These are phyloP conservation scores for Lactifluus hygrophoroides DNA, from an alignment of 768 basidiomycete species.

Conservation along the genomic window DNA sequence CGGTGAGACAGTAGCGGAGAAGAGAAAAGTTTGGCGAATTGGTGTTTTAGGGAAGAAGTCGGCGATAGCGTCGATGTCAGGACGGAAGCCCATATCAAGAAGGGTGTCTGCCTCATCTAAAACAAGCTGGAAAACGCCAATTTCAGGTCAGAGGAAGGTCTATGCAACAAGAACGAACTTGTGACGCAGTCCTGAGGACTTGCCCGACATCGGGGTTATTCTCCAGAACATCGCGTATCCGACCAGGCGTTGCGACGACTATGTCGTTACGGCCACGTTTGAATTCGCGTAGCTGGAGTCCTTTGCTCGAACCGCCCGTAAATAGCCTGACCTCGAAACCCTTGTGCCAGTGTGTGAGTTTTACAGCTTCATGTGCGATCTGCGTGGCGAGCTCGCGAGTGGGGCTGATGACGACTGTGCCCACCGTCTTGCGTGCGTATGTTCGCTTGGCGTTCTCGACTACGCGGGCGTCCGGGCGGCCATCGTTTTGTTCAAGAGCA, in stretches of 20 bases:
- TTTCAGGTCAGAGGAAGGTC: constrained; percentile 8
- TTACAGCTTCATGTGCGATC: constrained; percentile 76
- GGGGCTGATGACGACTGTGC: constrained; percentile 77
- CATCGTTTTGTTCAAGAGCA: constrained; percentile 36
- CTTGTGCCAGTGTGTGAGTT: constrained; percentile 50
- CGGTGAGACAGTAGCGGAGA: constrained; percentile 78
- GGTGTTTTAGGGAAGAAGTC: constrained; percentile 50
- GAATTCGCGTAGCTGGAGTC: constrained; percentile 62
- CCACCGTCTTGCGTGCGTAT: constrained; percentile 44
- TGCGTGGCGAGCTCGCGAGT: constrained; percentile 87
- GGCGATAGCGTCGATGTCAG: constrained; percentile 71
- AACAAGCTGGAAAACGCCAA: constrained; percentile 47
- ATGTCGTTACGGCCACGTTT: constrained; percentile 59
- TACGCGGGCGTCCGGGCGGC: constrained; percentile 27
- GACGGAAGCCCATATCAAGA: constrained; percentile 86
- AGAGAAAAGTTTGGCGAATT: constrained; percentile 82
- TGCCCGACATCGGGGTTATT: constrained; percentile 47
- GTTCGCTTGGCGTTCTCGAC: constrained; percentile 27
- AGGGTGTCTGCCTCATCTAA: constrained; percentile 91
- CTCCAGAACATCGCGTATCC: constrained; percentile 64
- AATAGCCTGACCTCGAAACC: constrained; percentile 66
- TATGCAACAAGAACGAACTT: constrained; percentile 36
- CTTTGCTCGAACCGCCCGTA: constrained; percentile 66
- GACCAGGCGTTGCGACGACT: constrained; percentile 86
- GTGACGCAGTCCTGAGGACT: constrained; percentile 45